Evolutionary conservation across 1,284 basidiomycete species (phyloP).

Genomic region (Puccinia hordei): DNA sequence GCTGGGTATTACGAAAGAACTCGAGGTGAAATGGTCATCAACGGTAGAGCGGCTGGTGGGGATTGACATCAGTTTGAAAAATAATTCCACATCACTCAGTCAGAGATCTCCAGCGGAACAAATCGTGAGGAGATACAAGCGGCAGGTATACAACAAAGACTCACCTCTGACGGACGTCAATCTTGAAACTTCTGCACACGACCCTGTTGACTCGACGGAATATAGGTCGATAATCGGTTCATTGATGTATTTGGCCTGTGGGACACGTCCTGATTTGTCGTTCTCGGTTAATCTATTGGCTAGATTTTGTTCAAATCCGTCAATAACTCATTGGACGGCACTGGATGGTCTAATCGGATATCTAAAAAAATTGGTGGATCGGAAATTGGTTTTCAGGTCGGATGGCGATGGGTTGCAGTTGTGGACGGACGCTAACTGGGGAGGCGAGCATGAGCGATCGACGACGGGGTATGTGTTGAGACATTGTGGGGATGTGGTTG

Average conservation of each 20-base stretch:
- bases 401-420: neutral
- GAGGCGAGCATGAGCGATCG: neutral
- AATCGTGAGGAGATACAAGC: too few relatives aligned
- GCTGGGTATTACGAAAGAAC: too few relatives aligned
- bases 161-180: neutral
- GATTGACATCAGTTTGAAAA: too few relatives aligned
- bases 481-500: neutral
- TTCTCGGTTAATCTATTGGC: conserved; percentile 8
- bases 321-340: neutral
- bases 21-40: too few relatives aligned
- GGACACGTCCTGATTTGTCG: neutral
- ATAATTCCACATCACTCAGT: too few relatives aligned
- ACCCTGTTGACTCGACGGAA: neutral
- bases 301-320: neutral
- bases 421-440: neutral
- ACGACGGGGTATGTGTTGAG: neutral
- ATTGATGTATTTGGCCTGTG: neutral
- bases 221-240: neutral
- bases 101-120: too few relatives aligned
- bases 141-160: too few relatives aligned
- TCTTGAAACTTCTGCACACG: too few relatives aligned
- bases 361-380: neutral
- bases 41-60: too few relatives aligned
- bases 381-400: too few relatives aligned
- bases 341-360: neutral